Percentiles rank a stretch among this genome's conserved stretches.
These are phyloP conservation scores for Fremontodendron californicum DNA, from an alignment of 345 rosid genomes.

Conservation along the genomic window DNA sequence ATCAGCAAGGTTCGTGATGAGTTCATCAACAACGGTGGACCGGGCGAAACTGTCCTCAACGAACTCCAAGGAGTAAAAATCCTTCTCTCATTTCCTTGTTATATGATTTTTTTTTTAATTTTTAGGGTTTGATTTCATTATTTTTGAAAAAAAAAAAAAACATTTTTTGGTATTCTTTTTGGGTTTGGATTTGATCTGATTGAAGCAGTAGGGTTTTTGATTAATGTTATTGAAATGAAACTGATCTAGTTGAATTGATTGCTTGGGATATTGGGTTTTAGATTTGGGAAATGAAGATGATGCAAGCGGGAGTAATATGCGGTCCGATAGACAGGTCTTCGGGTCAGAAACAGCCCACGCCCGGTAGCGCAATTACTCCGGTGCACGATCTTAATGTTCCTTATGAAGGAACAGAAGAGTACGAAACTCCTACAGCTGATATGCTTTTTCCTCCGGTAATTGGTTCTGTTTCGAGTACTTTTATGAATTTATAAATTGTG, in stretches of 20 bases:
- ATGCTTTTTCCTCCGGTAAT: conserved; percentile 87
- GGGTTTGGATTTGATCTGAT: conserved; percentile 31
- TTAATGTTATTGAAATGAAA: background rate
- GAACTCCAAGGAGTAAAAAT: conserved; percentile 85
- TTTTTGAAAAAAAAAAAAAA: background rate
- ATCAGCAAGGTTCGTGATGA: conserved; percentile 83
- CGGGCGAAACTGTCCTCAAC: conserved; percentile 77
- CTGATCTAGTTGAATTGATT: conserved; percentile 9
- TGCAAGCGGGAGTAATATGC: conserved; percentile 72
- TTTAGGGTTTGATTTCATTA: background rate
- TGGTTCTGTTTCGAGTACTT: conserved; percentile 14
- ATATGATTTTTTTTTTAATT: background rate
- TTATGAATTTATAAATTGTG: conserved; percentile 5
- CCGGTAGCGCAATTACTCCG: conserved; percentile 60
- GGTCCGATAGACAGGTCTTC: conserved; percentile 75
- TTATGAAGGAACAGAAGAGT: conserved; percentile 87
- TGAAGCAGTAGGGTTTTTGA: conserved; percentile 35
- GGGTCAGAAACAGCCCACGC: conserved; percentile 45
- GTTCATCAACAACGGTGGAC: conserved; percentile 74
- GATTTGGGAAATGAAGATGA: conserved; percentile 97
- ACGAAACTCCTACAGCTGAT: conserved; percentile 95
- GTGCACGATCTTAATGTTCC: conserved; percentile 97
- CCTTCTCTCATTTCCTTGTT: background rate
- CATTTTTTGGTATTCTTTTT: background rate
- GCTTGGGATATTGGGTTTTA: conserved; percentile 13